Percentiles rank a stretch among this genome's conserved stretches.
phyloP scores from a whole-genome alignment of 2,329 filamentous ascomycete genomes.

The Didymella arachidicola region DNA sequence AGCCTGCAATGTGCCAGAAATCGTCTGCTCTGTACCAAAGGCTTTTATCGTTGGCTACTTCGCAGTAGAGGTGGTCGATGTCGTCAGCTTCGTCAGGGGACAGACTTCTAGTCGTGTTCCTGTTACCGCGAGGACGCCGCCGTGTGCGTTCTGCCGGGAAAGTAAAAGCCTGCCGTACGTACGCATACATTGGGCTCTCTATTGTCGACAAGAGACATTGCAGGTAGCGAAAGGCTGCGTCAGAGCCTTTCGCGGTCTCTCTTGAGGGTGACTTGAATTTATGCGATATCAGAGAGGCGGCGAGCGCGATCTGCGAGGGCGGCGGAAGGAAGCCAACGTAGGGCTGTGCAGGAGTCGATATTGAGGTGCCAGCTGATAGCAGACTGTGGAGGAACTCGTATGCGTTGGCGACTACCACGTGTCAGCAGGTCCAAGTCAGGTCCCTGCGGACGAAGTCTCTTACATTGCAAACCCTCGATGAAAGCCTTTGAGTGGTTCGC shows the following conservation, averaged over 20 bases:
- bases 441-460: neutral
- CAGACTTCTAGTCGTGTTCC: constrained; percentile 33
- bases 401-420: constrained; percentile 40
- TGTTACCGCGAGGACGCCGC: constrained; percentile 30
- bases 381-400: constrained; percentile 47
- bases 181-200: constrained; percentile 71
- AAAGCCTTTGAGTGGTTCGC: constrained; percentile 49
- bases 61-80: constrained; percentile 53
- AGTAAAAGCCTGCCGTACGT: constrained; percentile 73
- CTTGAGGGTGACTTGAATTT: constrained; percentile 74
- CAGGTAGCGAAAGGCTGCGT: constrained; percentile 74
- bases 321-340: constrained; percentile 70
- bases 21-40: constrained; percentile 80
- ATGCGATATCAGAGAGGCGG: constrained; percentile 82
- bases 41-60: constrained; percentile 67
- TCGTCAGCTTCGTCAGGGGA: constrained; percentile 48
- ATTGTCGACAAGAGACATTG: constrained; percentile 69
- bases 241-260: constrained; percentile 69
- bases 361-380: constrained; percentile 42
- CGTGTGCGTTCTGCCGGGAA: constrained; percentile 59
- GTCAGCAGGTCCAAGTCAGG: neutral
- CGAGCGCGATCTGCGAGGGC: constrained; percentile 75
- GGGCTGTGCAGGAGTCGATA: constrained; percentile 44
- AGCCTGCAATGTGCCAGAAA: constrained; percentile 89
- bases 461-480: constrained; percentile 47